Base-by-base conservation (phyloP, 1,284 basidiomycete species). In the Agaricales sp. region DNA sequence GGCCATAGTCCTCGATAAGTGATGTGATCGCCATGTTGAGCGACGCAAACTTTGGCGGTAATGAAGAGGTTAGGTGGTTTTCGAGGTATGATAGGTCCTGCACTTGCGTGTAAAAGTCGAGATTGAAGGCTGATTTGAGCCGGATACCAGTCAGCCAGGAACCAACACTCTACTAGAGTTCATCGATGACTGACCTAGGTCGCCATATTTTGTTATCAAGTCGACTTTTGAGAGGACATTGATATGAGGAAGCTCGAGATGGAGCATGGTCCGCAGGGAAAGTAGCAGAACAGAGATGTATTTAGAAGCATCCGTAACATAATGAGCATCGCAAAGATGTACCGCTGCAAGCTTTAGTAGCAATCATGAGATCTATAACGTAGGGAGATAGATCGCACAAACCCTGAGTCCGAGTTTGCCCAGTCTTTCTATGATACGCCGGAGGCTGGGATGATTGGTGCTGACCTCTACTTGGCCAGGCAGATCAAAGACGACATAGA, bases 161-260 rank as follows among this genome's bases (percentile, higher is more conserved):
- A 25, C 43, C 30, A 39, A 41, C 38, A 37, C 41, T n/a, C 23
- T 39, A 49, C 55, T 43, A 47, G 52, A 46, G 53, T 43, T 25
- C 16, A 47, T 39, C 21, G 19, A 25, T 8, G 21, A 63, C 70
- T 58, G 58, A 92, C 92, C 89, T 43, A 96, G 75, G 53, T 95
- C 87, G 14, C 92, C 93, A 56, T 93, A 93, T 55, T 86, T 78
- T 13, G 78, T 71, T 14, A 99, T 73, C 19, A 98, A 69, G 67
- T 99, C 96, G 49, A 99, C 78, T 67, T 99, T 99, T 25, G 90
- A 93, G 13, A 99, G 74, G 1, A 99, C 95, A 60, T 99, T 99
- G 67, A 99, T 74, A 63, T 98, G 96, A 0, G 96, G 96, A 21
- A 99, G 76, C 62, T 97, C 96, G 50, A 99, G 77, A 61, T 96